A percentile compares a stretch with the other conserved stretches of the same genome.
These are phyloP conservation scores for Juncus inflexus DNA, from an alignment of 176 grass and related monocot genomes.

Conservation along the genomic window DNA sequence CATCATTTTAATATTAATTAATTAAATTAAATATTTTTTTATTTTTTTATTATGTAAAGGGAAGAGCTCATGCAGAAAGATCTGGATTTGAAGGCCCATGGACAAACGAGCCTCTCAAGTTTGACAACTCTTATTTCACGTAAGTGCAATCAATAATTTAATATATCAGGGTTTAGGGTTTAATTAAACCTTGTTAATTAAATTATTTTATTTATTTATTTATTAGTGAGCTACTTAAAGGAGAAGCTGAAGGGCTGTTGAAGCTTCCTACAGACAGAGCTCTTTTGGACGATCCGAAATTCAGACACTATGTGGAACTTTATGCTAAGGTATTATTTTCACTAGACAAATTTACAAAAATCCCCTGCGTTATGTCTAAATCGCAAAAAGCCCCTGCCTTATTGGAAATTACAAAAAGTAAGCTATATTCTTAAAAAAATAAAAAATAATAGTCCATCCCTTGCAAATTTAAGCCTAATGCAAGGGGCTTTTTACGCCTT, in stretches of 20 bases:
- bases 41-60: constrained; percentile 38
- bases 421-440: no score
- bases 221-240: constrained; percentile 62
- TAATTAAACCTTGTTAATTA: constrained; percentile 4
- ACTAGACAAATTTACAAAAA: no score
- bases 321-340: constrained; percentile 67
- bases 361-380: no score
- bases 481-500: no score
- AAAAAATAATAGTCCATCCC: no score
- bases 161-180: constrained; percentile 12
- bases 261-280: constrained; percentile 86
- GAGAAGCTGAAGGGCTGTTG: constrained; percentile 67
- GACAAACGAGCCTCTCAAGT: constrained; percentile 87
- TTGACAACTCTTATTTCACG: constrained; percentile 90
- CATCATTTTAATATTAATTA: constrained; percentile 8
- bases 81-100: constrained; percentile 84
- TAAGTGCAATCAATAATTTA: constrained; percentile 41
- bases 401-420: no score
- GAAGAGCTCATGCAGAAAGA: constrained; percentile 79
- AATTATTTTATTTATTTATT: constrained; percentile 4
- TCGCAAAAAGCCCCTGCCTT: no score
- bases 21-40: neutral
- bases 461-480: no score
- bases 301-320: constrained; percentile 76
- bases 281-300: constrained; percentile 69